phyloP scores from a whole-genome alignment of 345 rosid genomes.

The Hevea brasiliensis region DNA sequence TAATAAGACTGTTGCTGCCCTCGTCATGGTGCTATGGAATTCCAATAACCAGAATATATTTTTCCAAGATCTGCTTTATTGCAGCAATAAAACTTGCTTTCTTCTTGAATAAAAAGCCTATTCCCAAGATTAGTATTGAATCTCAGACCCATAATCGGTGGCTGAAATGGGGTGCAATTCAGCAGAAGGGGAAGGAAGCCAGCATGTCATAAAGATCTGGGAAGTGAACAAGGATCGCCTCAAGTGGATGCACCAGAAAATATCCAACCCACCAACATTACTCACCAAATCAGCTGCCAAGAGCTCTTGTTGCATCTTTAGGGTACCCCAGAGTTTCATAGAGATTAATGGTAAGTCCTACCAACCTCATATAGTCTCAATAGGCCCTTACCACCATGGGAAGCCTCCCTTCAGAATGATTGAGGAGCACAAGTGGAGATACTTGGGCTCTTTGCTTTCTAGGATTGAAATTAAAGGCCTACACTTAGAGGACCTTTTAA shows the following conservation, averaged over 20 bases:
- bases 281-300: conserved; percentile 41
- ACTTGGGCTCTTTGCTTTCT: conserved; percentile 45
- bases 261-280: conserved; percentile 44
- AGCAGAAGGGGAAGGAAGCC: conserved; percentile 7
- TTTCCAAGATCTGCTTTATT: too few relatives aligned
- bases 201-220: conserved; percentile 21
- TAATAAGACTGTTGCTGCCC: too few relatives aligned
- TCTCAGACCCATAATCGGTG: neutral
- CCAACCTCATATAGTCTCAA: conserved; percentile 64
- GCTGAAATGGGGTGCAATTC: conserved; percentile 9
- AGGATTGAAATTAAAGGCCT: conserved; percentile 34
- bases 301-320: conserved; percentile 49
- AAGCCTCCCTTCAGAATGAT: conserved; percentile 50
- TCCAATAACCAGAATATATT: too few relatives aligned
- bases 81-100: too few relatives aligned
- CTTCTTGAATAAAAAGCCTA: too few relatives aligned
- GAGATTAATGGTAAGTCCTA: conserved; percentile 59
- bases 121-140: too few relatives aligned
- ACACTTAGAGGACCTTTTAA: conserved; percentile 46
- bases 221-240: conserved; percentile 38
- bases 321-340: conserved; percentile 43
- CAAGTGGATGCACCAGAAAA: conserved; percentile 38
- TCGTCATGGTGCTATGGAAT: too few relatives aligned
- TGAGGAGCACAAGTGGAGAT: conserved; percentile 82
- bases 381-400: conserved; percentile 73